Evolutionary conservation across 2,329 filamentous ascomycete species (phyloP).

Genomic region (Cryphonectria radicalis): DNA sequence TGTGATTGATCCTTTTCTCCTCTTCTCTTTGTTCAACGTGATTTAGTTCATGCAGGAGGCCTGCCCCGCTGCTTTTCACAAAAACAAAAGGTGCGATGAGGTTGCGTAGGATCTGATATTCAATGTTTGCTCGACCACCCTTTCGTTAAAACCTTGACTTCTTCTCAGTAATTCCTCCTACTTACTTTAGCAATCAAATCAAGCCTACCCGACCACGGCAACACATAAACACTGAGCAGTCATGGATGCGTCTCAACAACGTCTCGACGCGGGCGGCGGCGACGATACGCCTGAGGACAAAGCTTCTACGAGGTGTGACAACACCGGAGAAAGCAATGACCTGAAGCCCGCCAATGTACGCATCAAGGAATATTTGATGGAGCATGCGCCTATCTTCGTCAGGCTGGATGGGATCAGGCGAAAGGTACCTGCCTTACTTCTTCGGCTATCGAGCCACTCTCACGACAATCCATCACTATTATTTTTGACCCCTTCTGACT

Average conservation of each 20-base stretch:
- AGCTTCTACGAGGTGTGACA: background rate
- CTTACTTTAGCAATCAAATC: background rate
- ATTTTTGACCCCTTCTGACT: background rate
- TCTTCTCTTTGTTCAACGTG: background rate
- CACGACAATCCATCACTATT: background rate
- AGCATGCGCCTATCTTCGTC: slow-evolving; percentile 17
- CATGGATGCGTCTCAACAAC: background rate
- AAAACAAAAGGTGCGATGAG: background rate
- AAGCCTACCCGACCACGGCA: background rate
- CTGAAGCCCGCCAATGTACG: background rate
- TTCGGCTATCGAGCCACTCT: background rate
- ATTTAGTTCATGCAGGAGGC: background rate
- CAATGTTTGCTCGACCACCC: background rate
- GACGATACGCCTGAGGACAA: background rate
- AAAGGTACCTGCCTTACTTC: slow-evolving; percentile 3
- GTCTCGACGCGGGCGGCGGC: background rate
- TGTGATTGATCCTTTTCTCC: background rate
- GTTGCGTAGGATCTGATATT: background rate
- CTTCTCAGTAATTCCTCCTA: background rate
- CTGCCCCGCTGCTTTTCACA: background rate
- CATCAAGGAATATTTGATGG: slow-evolving; percentile 19
- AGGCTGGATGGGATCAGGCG: slow-evolving; percentile 16
- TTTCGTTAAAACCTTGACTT: background rate
- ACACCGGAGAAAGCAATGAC: background rate
- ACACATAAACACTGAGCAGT: background rate